Evolutionary conservation across 2,329 filamentous ascomycete species (phyloP).

Genomic region (Massarina eburnea): DNA sequence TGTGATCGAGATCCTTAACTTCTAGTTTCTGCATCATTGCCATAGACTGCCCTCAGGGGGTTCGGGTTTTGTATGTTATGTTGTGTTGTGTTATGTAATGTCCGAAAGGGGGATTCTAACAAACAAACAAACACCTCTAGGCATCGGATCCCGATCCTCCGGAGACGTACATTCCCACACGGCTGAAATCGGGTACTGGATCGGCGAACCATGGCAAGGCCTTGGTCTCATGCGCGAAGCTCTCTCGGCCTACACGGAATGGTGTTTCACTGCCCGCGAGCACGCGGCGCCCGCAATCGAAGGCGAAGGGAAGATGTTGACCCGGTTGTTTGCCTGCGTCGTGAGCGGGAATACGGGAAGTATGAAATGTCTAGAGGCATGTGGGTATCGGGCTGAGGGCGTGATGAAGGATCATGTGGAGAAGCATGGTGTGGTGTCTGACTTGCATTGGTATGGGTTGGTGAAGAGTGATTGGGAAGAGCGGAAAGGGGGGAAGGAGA

Average conservation of each 20-base stretch:
- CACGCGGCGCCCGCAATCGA: conserved; percentile 1
- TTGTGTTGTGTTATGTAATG: too few relatives aligned
- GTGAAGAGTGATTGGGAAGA: conserved; percentile 35
- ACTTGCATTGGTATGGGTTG: conserved; percentile 39
- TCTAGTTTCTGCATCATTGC: neutral
- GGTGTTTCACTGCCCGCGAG: conserved; percentile 28
- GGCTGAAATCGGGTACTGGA: conserved; percentile 48
- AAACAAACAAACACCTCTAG: too few relatives aligned
- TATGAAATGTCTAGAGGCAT: conserved; percentile 30
- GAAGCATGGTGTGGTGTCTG: conserved; percentile 39
- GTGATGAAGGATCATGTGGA: conserved; percentile 34
- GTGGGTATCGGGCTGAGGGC: conserved; percentile 43
- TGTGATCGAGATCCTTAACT: too few relatives aligned
- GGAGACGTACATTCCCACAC: conserved; percentile 38
- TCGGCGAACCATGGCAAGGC: conserved; percentile 42
- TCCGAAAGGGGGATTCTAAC: too few relatives aligned
- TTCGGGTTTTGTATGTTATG: too few relatives aligned
- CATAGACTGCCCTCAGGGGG: too few relatives aligned
- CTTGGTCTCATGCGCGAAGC: conserved; percentile 36
- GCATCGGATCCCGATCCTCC: conserved; percentile 42
- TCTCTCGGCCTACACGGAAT: conserved; percentile 37
- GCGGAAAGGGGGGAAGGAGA: conserved; percentile 7
- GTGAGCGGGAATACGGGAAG: conserved; percentile 39
- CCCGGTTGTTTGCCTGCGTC: conserved; percentile 33
- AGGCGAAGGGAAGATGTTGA: conserved; percentile 22